Evolutionary conservation across 2,329 filamentous ascomycete genomes (phyloP).

Genomic region (Erysiphe neolycopersici): DNA sequence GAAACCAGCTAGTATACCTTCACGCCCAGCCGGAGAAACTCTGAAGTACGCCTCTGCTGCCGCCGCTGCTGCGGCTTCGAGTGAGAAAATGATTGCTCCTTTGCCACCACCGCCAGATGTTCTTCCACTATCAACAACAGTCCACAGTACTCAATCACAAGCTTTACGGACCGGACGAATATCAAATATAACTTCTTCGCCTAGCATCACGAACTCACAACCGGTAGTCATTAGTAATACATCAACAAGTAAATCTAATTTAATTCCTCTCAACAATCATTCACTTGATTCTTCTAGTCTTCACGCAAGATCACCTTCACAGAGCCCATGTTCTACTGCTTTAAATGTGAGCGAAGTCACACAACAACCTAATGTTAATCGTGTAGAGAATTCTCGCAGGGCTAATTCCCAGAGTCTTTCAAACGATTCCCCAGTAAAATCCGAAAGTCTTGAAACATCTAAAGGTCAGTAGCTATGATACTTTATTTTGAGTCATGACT

Average conservation of each 20-base stretch:
- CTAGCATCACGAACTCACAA: slow-evolving; percentile 21
- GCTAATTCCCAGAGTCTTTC: slow-evolving; percentile 7
- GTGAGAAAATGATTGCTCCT: slow-evolving; percentile 79
- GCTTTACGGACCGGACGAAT: slow-evolving; percentile 16
- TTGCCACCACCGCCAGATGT: slow-evolving; percentile 59
- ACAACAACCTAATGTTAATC: slow-evolving; percentile 20
- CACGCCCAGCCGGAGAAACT: slow-evolving; percentile 63
- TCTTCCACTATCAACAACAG: slow-evolving; percentile 15
- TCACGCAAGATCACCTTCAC: slow-evolving; percentile 24
- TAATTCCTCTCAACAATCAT: slow-evolving; percentile 8
- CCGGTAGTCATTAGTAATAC: slow-evolving; percentile 12
- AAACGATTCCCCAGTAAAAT: slow-evolving; percentile 13
- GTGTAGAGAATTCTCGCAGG: slow-evolving; percentile 15
- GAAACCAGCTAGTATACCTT: slow-evolving; percentile 78
- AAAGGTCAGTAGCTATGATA: slow-evolving; percentile 16
- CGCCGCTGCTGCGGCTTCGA: slow-evolving; percentile 75
- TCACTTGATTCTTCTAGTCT: slow-evolving; percentile 10
- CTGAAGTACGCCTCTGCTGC: slow-evolving; percentile 94
- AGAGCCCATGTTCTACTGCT: slow-evolving; percentile 15
- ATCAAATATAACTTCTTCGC: slow-evolving; percentile 30
- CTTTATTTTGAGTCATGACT: slow-evolving; percentile 2
- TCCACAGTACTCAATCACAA: no score
- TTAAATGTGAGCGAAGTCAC: slow-evolving; percentile 18
- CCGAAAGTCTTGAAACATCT: slow-evolving; percentile 19
- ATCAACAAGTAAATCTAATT: slow-evolving; percentile 14